These are phyloP conservation scores for Tylopilus orsonianus DNA, from an alignment of 1,284 basidiomycete species.

Conservation along the genomic window DNA sequence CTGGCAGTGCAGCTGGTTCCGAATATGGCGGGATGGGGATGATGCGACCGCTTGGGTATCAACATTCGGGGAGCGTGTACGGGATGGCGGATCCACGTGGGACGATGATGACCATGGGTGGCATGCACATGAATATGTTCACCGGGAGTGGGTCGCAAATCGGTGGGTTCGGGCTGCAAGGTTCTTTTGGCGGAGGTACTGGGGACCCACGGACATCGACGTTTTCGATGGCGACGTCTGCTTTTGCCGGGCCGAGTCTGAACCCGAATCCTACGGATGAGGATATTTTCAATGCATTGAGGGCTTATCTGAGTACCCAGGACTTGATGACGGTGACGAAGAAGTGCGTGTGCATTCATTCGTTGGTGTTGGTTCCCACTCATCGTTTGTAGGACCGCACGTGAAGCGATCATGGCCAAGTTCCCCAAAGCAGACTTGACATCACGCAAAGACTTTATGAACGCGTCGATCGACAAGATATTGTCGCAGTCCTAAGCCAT, in stretches of 20 bases:
- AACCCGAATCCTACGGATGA: slow-evolving; percentile 83
- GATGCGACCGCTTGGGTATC: slow-evolving; percentile 59
- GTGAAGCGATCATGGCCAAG: slow-evolving; percentile 79
- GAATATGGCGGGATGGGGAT: slow-evolving; percentile 69
- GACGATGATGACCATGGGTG: slow-evolving; percentile 70
- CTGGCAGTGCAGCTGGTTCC: slow-evolving; percentile 65
- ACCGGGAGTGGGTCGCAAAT: slow-evolving; percentile 45
- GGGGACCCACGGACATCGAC: slow-evolving; percentile 68
- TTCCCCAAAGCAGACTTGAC: slow-evolving; percentile 90
- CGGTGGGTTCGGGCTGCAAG: slow-evolving; percentile 45
- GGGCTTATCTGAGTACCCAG: slow-evolving; percentile 83
- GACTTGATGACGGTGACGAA: slow-evolving; percentile 93
- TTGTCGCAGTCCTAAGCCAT: slow-evolving; percentile 69
- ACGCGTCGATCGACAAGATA: slow-evolving; percentile 88
- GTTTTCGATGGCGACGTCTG: slow-evolving; percentile 80
- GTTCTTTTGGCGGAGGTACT: slow-evolving; percentile 30
- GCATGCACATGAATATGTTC: slow-evolving; percentile 55
- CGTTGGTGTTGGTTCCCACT: slow-evolving; percentile 9
- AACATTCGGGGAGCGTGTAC: slow-evolving; percentile 65
- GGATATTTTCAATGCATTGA: slow-evolving; percentile 74
- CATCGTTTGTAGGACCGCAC: slow-evolving; percentile 56
- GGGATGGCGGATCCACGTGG: slow-evolving; percentile 60
- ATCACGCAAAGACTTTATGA: slow-evolving; percentile 78
- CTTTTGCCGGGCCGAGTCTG: slow-evolving; percentile 70
- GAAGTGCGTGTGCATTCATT: slow-evolving; percentile 58